Conservation (phyloP, 495 filamentous ascomycete species). For the Massariosphaeria phaeospora region DNA sequence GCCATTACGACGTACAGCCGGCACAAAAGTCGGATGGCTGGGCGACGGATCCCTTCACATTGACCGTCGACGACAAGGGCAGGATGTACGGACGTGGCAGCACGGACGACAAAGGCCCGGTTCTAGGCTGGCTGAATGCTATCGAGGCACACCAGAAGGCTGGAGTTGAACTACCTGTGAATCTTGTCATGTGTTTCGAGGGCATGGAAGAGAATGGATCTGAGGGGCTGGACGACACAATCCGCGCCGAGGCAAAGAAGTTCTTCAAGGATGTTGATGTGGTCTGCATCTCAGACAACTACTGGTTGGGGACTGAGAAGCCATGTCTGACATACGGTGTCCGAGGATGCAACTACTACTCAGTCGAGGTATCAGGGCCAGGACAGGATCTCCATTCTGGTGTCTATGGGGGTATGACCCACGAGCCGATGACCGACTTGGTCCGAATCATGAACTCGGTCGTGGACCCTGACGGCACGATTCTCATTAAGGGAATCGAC, state of each 20-base stretch:
- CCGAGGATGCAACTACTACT: slow-evolving; percentile 97
- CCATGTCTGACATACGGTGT: slow-evolving; percentile 97
- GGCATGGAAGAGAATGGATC: slow-evolving; percentile 99
- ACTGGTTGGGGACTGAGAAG: slow-evolving; percentile 98
- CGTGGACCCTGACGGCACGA: slow-evolving; percentile 85
- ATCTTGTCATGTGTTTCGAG: slow-evolving; percentile 99
- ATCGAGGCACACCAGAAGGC: slow-evolving; percentile 96
- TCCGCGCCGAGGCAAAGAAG: slow-evolving; percentile 77
- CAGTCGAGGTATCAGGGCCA: slow-evolving; percentile 77
- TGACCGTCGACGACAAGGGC: slow-evolving; percentile 81
- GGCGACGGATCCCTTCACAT: slow-evolving; percentile 89
- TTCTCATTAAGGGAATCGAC: slow-evolving; percentile 79
- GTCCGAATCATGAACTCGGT: slow-evolving; percentile 73
- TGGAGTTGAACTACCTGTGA: slow-evolving; percentile 90
- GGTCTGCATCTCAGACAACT: slow-evolving; percentile 98
- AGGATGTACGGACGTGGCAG: slow-evolving; percentile 94
- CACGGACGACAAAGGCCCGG: slow-evolving; percentile 98
- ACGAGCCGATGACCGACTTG: slow-evolving; percentile 97
- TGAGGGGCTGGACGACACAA: slow-evolving; percentile 92
- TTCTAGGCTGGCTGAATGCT: slow-evolving; percentile 94
- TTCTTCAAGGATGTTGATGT: slow-evolving; percentile 95
- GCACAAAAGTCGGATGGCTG: slow-evolving; percentile 91
- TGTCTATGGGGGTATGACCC: slow-evolving; percentile 90
- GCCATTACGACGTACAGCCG: slow-evolving; percentile 98
- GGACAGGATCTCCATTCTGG: slow-evolving; percentile 92